Conservation (phyloP, 2,329 filamentous ascomycete species). For the Bertia moriformis region DNA sequence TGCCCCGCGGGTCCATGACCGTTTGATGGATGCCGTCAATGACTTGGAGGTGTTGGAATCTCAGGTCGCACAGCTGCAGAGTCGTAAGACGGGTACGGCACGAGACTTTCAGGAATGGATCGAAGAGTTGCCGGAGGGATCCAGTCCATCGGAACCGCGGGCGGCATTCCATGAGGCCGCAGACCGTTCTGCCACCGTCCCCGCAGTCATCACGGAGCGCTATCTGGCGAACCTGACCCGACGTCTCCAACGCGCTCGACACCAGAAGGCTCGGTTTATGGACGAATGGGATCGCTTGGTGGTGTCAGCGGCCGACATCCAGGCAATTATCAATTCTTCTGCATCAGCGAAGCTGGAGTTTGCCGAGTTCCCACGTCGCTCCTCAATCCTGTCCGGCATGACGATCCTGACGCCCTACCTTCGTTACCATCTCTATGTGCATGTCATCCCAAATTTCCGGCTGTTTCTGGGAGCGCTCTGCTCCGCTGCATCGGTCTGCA, state of each 20-base stretch:
- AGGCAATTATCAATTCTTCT: slow-evolving; percentile 71
- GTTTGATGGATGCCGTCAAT: slow-evolving; percentile 69
- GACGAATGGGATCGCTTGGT: slow-evolving; percentile 77
- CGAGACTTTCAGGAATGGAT: slow-evolving; percentile 81
- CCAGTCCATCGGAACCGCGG: slow-evolving; percentile 50
- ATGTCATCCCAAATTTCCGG: slow-evolving; percentile 55
- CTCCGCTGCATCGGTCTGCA: slow-evolving; percentile 60
- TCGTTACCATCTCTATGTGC: slow-evolving; percentile 64
- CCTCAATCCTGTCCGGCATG: slow-evolving; percentile 34
- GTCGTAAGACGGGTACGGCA: slow-evolving; percentile 67
- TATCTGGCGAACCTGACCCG: slow-evolving; percentile 84
- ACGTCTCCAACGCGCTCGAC: slow-evolving; percentile 65
- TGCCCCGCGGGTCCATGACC: slow-evolving; percentile 73
- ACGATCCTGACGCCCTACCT: slow-evolving; percentile 65
- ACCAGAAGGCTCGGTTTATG: slow-evolving; percentile 68
- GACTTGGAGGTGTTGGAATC: slow-evolving; percentile 68
- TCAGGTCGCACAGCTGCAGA: slow-evolving; percentile 65
- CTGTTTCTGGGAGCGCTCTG: slow-evolving; percentile 54
- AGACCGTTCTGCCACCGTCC: slow-evolving; percentile 35
- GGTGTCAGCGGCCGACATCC: slow-evolving; percentile 57
- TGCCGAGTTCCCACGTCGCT: slow-evolving; percentile 31
- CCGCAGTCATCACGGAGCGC: slow-evolving; percentile 77
- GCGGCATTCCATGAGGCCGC: slow-evolving; percentile 22
- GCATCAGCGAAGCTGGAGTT: slow-evolving; percentile 72
- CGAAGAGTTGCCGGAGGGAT: slow-evolving; percentile 74